These are phyloP conservation scores for Penicillium oxalicum DNA, from an alignment of 2,329 filamentous ascomycete species.

Conservation along the genomic window DNA sequence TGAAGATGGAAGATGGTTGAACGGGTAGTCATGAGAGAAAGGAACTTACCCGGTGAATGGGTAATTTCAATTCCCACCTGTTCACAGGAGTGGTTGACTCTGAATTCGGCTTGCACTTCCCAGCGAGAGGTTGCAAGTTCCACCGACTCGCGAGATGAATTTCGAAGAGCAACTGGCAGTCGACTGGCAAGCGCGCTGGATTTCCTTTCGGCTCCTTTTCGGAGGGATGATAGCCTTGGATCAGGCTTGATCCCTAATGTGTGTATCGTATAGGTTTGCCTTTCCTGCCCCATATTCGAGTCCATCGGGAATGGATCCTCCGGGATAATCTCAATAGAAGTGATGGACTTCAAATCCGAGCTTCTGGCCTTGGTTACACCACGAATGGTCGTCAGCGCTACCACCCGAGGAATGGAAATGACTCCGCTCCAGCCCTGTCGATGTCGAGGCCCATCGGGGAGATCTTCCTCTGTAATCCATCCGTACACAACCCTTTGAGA, in stretches of 20 bases:
- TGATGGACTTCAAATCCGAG: constrained; percentile 37
- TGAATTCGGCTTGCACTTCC: constrained; percentile 25
- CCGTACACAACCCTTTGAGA: constrained; percentile 42
- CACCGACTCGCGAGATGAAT: neutral
- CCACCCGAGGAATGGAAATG: constrained; percentile 43
- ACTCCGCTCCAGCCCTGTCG: constrained; percentile 47
- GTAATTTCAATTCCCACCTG: constrained; percentile 27
- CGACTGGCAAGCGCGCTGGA: neutral
- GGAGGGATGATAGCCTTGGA: constrained; percentile 22
- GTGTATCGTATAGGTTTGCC: constrained; percentile 33
- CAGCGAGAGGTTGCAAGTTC: constrained; percentile 16
- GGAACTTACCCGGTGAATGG: constrained; percentile 18
- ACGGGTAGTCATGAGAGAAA: too few species aligned
- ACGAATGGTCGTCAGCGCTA: constrained; percentile 36
- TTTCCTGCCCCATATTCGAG: neutral
- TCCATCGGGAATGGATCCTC: constrained; percentile 4
- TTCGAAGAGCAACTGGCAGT: constrained; percentile 3
- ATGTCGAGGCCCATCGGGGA: constrained; percentile 40
- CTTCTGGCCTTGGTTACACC: constrained; percentile 34
- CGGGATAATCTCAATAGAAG: constrained; percentile 34
- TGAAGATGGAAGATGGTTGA: too few species aligned
- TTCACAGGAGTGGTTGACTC: constrained; percentile 20
- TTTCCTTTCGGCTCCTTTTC: constrained; percentile 16
- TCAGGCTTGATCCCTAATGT: constrained; percentile 39
- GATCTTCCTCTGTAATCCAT: constrained; percentile 49